phyloP scores from a whole-genome alignment of 2,329 filamentous ascomycete species.

The Macroventuria anomochaeta region DNA sequence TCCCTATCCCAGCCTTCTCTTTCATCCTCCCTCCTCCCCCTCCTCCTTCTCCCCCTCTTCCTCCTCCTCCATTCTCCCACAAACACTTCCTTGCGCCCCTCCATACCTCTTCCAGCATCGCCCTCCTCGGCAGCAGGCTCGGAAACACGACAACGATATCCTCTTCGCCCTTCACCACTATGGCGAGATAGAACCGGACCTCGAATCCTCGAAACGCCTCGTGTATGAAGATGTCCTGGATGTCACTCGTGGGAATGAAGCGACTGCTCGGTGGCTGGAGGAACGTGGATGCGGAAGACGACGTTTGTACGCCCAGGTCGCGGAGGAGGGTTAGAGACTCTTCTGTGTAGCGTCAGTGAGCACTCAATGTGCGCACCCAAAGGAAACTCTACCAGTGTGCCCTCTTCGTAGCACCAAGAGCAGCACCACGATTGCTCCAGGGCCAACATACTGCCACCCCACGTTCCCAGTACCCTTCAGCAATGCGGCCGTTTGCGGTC shows the following conservation, averaged over 20 bases:
- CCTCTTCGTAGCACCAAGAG: slow-evolving; percentile 56
- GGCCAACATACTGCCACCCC: slow-evolving; percentile 52
- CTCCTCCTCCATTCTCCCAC: slow-evolving; percentile 63
- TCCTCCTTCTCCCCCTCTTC: neutral
- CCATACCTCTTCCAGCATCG: slow-evolving; percentile 88
- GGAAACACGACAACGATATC: slow-evolving; percentile 96
- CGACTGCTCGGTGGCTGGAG: slow-evolving; percentile 67
- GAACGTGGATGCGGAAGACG: slow-evolving; percentile 72
- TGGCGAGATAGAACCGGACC: slow-evolving; percentile 85
- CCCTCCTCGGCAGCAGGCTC: slow-evolving; percentile 73
- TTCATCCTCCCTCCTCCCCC: too few species aligned
- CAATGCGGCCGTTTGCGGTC: slow-evolving; percentile 24
- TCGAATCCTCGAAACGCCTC: slow-evolving; percentile 94
- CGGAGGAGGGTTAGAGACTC: slow-evolving; percentile 89
- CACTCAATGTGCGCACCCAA: neutral
- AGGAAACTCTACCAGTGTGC: slow-evolving; percentile 56
- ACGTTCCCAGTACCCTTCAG: slow-evolving; percentile 48
- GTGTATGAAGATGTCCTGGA: slow-evolving; percentile 92
- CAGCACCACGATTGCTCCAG: slow-evolving; percentile 49
- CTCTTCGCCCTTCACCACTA: slow-evolving; percentile 87
- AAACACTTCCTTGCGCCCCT: slow-evolving; percentile 81
- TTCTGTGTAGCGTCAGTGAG: slow-evolving; percentile 53
- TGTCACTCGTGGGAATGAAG: slow-evolving; percentile 89
- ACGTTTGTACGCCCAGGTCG: slow-evolving; percentile 89
- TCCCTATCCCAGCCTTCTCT: too few species aligned